These are phyloP conservation scores for Gossypium davidsonii DNA, from an alignment of 441 rosid genomes.

Conservation along the genomic window DNA sequence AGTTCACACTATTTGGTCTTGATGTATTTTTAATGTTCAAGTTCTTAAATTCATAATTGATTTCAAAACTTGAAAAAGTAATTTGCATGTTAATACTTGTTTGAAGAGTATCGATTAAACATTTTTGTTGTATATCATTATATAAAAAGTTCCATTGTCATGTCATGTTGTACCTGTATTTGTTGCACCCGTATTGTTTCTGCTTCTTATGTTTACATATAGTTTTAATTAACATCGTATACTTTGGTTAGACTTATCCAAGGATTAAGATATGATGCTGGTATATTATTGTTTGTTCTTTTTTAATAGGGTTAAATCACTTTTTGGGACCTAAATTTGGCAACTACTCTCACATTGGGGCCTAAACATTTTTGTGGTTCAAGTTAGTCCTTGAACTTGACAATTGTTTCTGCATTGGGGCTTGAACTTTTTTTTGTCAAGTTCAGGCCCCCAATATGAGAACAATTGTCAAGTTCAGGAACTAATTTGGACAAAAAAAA, in stretches of 20 bases:
- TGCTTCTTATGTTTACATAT: background rate
- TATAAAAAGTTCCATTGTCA: too few relatives aligned
- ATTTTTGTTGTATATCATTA: background rate
- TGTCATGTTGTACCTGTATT: background rate
- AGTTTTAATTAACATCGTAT: background rate
- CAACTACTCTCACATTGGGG: too few relatives aligned
- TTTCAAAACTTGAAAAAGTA: background rate
- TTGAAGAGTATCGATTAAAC: background rate
- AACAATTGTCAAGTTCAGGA: too few relatives aligned
- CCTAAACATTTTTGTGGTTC: too few relatives aligned
- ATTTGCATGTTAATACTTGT: background rate
- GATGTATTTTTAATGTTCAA: background rate
- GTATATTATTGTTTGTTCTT: background rate
- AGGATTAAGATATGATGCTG: background rate
- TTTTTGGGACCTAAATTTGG: too few relatives aligned
- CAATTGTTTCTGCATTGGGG: too few relatives aligned
- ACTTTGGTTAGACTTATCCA: background rate
- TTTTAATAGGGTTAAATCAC: too few relatives aligned
- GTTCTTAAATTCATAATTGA: background rate
- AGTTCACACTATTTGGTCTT: background rate
- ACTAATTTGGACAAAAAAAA: too few relatives aligned
- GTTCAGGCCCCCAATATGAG: too few relatives aligned
- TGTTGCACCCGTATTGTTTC: background rate
- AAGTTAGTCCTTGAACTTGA: too few relatives aligned
- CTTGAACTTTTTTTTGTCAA: too few relatives aligned